Percentiles rank a stretch among this genome's conserved stretches.
These are phyloP conservation scores for Cenchrus americanus DNA, from an alignment of 176 grass and related monocot genomes.

Conservation along the genomic window DNA sequence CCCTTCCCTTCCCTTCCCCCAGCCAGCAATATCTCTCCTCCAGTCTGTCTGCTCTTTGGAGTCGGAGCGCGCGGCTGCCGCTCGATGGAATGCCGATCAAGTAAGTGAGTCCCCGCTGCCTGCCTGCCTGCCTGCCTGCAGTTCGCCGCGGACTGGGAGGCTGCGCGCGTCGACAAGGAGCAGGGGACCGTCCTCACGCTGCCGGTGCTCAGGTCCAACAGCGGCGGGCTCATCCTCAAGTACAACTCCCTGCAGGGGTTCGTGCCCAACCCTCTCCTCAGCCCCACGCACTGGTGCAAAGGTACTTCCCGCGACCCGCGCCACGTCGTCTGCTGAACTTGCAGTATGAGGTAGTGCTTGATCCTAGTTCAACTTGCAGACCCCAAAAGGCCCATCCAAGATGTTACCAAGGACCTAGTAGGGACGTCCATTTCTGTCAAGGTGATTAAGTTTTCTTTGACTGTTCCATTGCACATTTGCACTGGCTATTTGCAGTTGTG, in stretches of 20 bases:
- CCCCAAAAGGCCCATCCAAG: conserved; percentile 68
- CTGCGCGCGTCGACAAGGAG: conserved; percentile 60
- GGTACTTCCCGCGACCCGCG: conserved; percentile 7
- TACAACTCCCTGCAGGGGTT: conserved; percentile 86
- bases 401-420: conserved; percentile 81
- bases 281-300: conserved; percentile 75
- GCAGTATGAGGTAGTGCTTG: neutral
- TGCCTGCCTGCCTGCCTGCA: conserved; percentile 31
- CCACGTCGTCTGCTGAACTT: neutral
- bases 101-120: neutral
- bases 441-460: conserved; percentile 48
- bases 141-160: conserved; percentile 73
- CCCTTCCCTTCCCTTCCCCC: too few species aligned
- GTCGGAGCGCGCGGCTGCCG: neutral
- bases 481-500: neutral
- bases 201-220: conserved; percentile 69
- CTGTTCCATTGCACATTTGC: neutral
- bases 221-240: conserved; percentile 68
- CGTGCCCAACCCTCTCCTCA: conserved; percentile 86
- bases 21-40: neutral
- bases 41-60: too few species aligned
- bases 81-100: conserved; percentile 48
- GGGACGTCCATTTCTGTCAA: conserved; percentile 81
- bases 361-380: conserved; percentile 57
- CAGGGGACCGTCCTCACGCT: conserved; percentile 54